Evolutionary conservation across 2,329 filamentous ascomycete species (phyloP), one percentile per base, ranked within the genome.

Genomic region (Aspergillus sp.): DNA sequence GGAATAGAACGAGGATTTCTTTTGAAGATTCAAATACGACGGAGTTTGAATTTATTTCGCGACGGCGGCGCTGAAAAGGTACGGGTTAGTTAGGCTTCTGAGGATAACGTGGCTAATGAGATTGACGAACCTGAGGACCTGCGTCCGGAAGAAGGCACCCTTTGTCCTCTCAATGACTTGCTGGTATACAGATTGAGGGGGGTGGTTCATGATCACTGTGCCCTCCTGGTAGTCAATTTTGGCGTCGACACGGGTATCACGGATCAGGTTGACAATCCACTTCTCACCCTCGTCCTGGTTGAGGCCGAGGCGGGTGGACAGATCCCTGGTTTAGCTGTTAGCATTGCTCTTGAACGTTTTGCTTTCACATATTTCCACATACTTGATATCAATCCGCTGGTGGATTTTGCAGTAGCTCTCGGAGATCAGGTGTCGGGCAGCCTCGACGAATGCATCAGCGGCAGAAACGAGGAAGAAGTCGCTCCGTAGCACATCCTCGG

Each of bases 361-460:
- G 7, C 7, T 25, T 4, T 27, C 17, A 23, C 19, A 6, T 33
- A 14, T 37, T 11, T 66, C 63, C 64, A 70, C 82, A 70, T 75
- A 87, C 85, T 93, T 92, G 76, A 99, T 98, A 76, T 98, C 93
- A 75, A 99, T 99, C 69, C 93, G 86, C 74, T 96, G 92, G 78
- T 98, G 96, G 75, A 99, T 99, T 86, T 98, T 98, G 90, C 95
- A 99, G 85, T 99, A 99, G 76, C 88, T 92, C 83, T 99, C 95
- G 55, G 93, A 98, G 76, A 99, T 98, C 60, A 99, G 83, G 82
- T 99, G 95, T 72, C 95, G 86, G 40, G 95, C 95, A 49, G 91
- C 89, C 72, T 98, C 93, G 63, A 99, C 91, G 73, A 99, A 99
- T 43, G 87, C 83, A 69, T 98, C 93, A 35, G 90, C 87, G 3